phyloP scores from a whole-genome alignment of 73 alveolate species.

The Diophrys sp. region DNA sequence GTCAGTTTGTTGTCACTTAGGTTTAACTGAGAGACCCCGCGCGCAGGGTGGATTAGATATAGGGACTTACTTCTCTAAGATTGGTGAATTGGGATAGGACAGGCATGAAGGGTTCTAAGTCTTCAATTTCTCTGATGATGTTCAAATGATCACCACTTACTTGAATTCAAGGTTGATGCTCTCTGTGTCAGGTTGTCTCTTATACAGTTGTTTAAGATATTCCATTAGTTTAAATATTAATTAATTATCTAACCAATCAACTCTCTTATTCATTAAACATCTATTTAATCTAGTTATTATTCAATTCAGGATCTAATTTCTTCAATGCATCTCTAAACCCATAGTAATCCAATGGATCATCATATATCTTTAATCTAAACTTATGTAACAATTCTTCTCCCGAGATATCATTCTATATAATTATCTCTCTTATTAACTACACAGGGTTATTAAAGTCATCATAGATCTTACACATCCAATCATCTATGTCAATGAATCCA shows the following conservation, averaged over 20 bases:
- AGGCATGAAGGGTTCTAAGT: slow-evolving; percentile 53
- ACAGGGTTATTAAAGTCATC: slow-evolving; percentile 52
- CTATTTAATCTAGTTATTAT: slow-evolving; percentile 23
- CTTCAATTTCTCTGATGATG: slow-evolving; percentile 62
- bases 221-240: no score
- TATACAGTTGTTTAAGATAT: background rate
- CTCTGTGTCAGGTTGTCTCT: background rate
- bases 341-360: slow-evolving; percentile 51
- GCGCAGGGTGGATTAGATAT: no score
- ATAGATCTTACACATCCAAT: slow-evolving; percentile 56
- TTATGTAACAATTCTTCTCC: slow-evolving; percentile 54
- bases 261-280: no score
- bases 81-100: slow-evolving; percentile 57
- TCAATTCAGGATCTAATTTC: slow-evolving; percentile 45
- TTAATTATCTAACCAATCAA: no score
- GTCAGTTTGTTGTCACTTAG: slow-evolving; percentile 65
- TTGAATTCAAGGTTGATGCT: background rate
- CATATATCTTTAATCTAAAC: slow-evolving; percentile 42
- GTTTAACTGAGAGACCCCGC: no score
- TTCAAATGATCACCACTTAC: no score
- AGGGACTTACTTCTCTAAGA: no score
- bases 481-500: slow-evolving; percentile 53
- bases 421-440: slow-evolving; percentile 48
- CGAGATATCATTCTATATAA: slow-evolving; percentile 14
- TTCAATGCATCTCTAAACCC: slow-evolving; percentile 33